Conservation (phyloP, 441 rosid genomes). For the Biscutella laevigata region DNA sequence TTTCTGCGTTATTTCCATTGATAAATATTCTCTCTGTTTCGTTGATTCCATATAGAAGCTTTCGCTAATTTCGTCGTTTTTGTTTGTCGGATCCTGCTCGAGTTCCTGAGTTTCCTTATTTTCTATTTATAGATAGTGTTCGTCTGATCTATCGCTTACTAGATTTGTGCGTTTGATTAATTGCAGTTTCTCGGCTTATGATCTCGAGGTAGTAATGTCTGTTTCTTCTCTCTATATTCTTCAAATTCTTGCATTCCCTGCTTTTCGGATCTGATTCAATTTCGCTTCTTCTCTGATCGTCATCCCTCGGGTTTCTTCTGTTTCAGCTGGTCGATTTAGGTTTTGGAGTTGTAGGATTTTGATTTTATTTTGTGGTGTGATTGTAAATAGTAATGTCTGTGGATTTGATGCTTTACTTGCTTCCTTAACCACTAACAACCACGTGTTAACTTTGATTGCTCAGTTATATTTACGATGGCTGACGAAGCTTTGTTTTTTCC, state of each 20-base stretch:
- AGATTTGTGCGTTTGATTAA: neutral
- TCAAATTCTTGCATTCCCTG: neutral
- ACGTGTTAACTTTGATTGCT: neutral
- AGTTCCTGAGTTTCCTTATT: neutral
- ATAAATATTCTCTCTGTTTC: conserved; percentile 11
- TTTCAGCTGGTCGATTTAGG: conserved; percentile 8
- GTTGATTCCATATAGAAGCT: conserved; percentile 8
- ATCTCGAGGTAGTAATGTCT: conserved; percentile 16
- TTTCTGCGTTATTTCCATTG: neutral
- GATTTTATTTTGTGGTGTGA: neutral
- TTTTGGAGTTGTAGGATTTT: neutral
- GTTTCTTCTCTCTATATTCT: neutral
- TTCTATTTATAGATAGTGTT: neutral
- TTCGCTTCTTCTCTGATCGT: neutral
- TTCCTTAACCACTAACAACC: neutral
- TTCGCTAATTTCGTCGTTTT: conserved; percentile 1
- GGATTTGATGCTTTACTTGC: neutral
- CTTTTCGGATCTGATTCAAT: conserved; percentile 22
- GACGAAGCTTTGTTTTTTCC: neutral
- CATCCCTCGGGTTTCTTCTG: neutral
- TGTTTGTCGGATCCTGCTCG: neutral
- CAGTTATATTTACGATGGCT: conserved; percentile 3
- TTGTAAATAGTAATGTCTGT: too few relatives aligned
- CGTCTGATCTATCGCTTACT: neutral
- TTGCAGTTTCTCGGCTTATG: conserved; percentile 4